Percentiles rank a stretch among this genome's conserved stretches.
Conservation (phyloP, 257 asterid genomes). For the Solanum paucissectum region DNA sequence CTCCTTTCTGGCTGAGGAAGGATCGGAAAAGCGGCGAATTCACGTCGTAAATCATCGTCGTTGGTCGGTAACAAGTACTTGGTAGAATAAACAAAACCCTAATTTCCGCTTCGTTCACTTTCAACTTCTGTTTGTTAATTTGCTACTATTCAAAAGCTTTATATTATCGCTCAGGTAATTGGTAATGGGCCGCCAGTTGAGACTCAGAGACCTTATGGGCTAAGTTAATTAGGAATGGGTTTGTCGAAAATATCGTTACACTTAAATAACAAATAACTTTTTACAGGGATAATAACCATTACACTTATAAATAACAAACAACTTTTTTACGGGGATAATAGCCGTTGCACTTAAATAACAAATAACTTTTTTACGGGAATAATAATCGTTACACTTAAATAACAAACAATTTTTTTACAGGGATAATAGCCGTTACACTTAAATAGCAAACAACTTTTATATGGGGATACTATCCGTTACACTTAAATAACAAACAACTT, state of each 20-base stretch:
- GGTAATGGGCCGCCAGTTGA: background rate
- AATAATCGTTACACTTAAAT: too few species aligned
- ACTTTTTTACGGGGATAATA: too few species aligned
- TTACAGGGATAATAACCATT: too few species aligned
- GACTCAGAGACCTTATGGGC: background rate
- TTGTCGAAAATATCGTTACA: background rate
- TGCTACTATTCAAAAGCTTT: background rate
- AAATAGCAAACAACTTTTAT: too few species aligned
- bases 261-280: background rate
- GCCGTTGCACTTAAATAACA: too few species aligned
- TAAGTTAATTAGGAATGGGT: background rate
- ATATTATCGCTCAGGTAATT: background rate
- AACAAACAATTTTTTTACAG: too few species aligned
- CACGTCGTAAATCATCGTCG: conserved; percentile 39
- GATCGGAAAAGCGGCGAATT: conserved; percentile 42
- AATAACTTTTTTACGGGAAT: too few species aligned
- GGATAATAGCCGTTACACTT: too few species aligned
- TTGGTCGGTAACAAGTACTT: background rate
- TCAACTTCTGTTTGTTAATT: background rate
- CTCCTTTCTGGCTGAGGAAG: conserved; percentile 44
- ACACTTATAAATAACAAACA: too few species aligned
- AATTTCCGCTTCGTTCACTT: background rate
- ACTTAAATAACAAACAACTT: too few species aligned
- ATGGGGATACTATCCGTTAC: too few species aligned
- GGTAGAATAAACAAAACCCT: background rate